Percentiles rank a stretch among this genome's conserved stretches.
These are phyloP conservation scores for Kodamaea sp. DNA, from an alignment of 1,139 yeast species.

Conservation along the genomic window DNA sequence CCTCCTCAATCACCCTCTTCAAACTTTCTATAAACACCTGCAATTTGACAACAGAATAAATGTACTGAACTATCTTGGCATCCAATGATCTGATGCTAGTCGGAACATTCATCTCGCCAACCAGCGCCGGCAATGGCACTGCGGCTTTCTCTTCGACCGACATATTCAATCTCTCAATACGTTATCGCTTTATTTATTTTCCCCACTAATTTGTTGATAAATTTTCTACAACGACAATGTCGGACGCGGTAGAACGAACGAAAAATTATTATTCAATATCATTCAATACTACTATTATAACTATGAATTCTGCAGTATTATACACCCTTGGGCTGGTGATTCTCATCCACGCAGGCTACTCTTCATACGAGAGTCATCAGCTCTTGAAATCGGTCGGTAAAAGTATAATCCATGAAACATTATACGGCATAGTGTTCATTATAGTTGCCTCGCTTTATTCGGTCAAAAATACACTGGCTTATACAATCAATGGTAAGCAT, in stretches of 20 bases:
- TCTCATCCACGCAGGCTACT: constrained; percentile 47
- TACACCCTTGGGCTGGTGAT: constrained; percentile 33
- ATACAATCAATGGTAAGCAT: constrained; percentile 10
- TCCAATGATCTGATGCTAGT: constrained; percentile 24
- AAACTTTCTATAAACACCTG: constrained; percentile 21
- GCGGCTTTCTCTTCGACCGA: not conserved
- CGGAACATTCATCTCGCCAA: constrained; percentile 2
- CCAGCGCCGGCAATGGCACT: not conserved
- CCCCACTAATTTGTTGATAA: too few relatives aligned
- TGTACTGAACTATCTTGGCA: constrained; percentile 39
- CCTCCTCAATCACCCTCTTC: constrained; percentile 10
- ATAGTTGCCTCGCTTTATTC: constrained; percentile 33
- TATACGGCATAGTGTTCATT: constrained; percentile 37
- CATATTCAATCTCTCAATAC: too few relatives aligned
- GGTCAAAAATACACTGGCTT: constrained; percentile 21
- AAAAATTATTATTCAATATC: not conserved
- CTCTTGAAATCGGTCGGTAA: constrained; percentile 29
- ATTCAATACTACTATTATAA: not conserved
- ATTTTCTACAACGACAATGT: too few relatives aligned
- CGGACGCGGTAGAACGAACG: too few relatives aligned
- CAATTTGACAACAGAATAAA: constrained; percentile 36
- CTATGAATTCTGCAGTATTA: constrained; percentile 7
- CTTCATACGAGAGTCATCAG: constrained; percentile 50
- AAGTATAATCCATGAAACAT: constrained; percentile 42
- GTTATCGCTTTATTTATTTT: too few relatives aligned